Conservation (phyloP, 495 filamentous ascomycete species). For the Bombardia bombarda region DNA sequence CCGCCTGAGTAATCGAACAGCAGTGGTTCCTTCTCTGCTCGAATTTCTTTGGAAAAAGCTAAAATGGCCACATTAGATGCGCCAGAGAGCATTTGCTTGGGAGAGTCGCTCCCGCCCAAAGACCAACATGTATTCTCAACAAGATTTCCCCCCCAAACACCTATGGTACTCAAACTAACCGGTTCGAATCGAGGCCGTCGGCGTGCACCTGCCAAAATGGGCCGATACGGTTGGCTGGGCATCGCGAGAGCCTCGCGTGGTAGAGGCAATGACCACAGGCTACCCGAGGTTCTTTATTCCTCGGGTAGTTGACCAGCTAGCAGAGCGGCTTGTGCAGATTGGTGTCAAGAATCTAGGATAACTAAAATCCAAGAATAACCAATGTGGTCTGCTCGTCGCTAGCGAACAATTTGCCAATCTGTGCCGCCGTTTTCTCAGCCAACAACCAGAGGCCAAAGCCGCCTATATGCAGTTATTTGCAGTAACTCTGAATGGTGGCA, state of each 20-base stretch:
- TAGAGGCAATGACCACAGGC: constrained; percentile 16
- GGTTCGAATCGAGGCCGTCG: constrained; percentile 12
- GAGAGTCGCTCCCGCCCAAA: not conserved
- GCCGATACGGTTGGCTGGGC: constrained; percentile 21
- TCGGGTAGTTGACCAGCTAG: constrained; percentile 7
- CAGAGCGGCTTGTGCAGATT: not conserved
- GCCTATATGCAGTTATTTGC: too few species aligned
- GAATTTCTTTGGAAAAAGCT: too few species aligned
- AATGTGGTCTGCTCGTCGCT: not conserved
- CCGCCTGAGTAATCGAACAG: too few species aligned
- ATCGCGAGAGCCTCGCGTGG: constrained; percentile 9
- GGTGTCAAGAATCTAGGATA: not conserved
- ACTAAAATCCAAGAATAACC: not conserved
- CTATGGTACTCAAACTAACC: not conserved
- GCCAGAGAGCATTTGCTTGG: too few species aligned
- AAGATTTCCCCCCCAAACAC: not conserved
- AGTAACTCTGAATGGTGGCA: too few species aligned
- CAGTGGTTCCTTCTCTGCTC: too few species aligned
- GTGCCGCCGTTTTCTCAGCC: not conserved
- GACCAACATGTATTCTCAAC: not conserved
- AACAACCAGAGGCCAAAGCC: too few species aligned
- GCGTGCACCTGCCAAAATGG: constrained; percentile 23
- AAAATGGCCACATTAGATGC: too few species aligned
- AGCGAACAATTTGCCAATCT: not conserved
- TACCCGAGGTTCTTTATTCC: constrained; percentile 23